Percentiles rank a stretch among this genome's conserved stretches.
Conservation (phyloP, 179 eudicot genomes). For the Spinacia oleracea region DNA sequence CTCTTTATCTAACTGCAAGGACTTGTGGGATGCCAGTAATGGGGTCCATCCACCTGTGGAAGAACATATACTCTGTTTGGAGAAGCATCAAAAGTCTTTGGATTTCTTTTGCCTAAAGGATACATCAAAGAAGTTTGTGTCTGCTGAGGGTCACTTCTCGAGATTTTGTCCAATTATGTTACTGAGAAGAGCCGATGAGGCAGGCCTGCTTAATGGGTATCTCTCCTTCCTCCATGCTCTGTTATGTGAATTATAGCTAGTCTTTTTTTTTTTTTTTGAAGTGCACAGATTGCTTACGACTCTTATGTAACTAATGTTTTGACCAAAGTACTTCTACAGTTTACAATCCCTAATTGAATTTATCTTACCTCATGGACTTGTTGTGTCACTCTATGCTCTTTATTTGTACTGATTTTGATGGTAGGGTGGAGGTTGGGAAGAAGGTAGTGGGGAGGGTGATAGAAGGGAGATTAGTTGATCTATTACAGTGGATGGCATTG, state of each 20-base stretch:
- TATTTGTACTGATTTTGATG: neutral
- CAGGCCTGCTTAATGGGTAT: constrained; percentile 56
- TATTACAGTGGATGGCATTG: neutral
- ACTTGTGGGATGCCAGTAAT: constrained; percentile 70
- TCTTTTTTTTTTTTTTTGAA: neutral
- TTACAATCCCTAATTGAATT: neutral
- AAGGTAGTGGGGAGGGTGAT: neutral
- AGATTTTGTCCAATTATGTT: constrained; percentile 68
- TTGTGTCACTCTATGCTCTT: neutral
- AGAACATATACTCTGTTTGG: constrained; percentile 62
- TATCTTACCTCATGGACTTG: neutral
- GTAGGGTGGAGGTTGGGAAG: neutral
- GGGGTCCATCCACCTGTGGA: constrained; percentile 67
- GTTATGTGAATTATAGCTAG: neutral
- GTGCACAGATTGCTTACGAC: neutral
- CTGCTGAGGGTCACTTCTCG: constrained; percentile 34
- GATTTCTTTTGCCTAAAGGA: constrained; percentile 55
- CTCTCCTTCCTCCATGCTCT: constrained; percentile 4
- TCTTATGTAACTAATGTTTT: neutral
- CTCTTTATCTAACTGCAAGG: constrained; percentile 31
- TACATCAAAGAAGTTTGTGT: constrained; percentile 18
- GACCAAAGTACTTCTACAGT: neutral
- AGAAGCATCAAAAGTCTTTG: constrained; percentile 51
- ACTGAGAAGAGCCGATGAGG: constrained; percentile 42
- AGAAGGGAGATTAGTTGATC: too few relatives aligned